These are phyloP conservation scores for Stevia rebaudiana DNA, from an alignment of 140 eudicot species.

Conservation along the genomic window DNA sequence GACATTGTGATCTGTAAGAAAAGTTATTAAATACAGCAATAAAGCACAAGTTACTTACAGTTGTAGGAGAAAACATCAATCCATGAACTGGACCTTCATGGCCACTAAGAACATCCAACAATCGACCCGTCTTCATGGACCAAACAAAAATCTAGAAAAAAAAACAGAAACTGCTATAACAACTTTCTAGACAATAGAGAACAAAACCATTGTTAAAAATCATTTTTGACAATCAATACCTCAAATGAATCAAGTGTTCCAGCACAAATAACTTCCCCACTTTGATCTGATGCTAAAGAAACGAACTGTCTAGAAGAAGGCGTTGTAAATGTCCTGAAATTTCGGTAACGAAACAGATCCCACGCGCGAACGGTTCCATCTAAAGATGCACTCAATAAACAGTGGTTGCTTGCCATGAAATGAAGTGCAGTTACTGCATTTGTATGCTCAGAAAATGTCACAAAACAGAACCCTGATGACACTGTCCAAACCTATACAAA, in stretches of 20 bases:
- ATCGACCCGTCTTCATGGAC: slow-evolving; percentile 96
- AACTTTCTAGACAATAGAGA: neutral
- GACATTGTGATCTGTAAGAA: neutral
- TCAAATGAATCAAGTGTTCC: slow-evolving; percentile 99
- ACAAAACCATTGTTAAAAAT: neutral
- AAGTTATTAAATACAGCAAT: slow-evolving; percentile 5
- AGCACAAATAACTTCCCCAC: slow-evolving; percentile 99
- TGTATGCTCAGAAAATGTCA: slow-evolving; percentile 91
- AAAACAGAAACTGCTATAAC: neutral
- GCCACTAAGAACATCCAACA: slow-evolving; percentile 90
- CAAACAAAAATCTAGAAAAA: slow-evolving; percentile 71
- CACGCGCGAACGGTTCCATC: slow-evolving; percentile 99
- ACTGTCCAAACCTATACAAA: slow-evolving; percentile 86
- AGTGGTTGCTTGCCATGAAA: slow-evolving; percentile 79
- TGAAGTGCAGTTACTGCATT: slow-evolving; percentile 96
- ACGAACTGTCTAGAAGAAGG: slow-evolving; percentile 94
- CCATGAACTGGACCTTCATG: slow-evolving; percentile 99
- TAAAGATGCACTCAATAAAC: slow-evolving; percentile 83
- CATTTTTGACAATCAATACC: slow-evolving; percentile 33
- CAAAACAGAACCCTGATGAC: slow-evolving; percentile 86
- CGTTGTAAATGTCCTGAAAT: slow-evolving; percentile 87
- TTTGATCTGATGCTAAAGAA: slow-evolving; percentile 87
- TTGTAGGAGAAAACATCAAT: slow-evolving; percentile 89
- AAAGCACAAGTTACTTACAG: slow-evolving; percentile 38
- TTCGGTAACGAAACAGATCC: slow-evolving; percentile 89